A percentile compares a stretch with the other conserved stretches of the same genome.
phyloP scores from a whole-genome alignment of 108 stramenopile genomes.

The Seminavis robusta region DNA sequence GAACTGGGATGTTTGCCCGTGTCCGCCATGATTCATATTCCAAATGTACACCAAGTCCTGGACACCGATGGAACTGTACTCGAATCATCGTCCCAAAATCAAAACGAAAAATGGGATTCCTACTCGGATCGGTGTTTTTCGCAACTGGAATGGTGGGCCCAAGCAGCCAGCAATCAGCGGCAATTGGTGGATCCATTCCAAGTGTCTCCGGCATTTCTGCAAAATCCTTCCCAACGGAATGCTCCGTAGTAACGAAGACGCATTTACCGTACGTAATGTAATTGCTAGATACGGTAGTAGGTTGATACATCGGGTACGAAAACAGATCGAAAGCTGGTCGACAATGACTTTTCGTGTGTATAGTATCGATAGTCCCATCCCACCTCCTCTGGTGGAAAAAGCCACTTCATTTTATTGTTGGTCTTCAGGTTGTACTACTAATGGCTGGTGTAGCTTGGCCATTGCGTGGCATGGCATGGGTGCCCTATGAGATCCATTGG shows the following conservation, averaged over 20 bases:
- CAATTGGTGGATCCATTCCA: constrained; percentile 48
- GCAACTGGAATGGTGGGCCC: constrained; percentile 82
- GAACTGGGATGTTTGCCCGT: constrained; percentile 82
- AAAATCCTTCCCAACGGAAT: constrained; percentile 54
- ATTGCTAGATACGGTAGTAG: too few species aligned
- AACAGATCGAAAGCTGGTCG: too few species aligned
- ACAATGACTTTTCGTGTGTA: too few species aligned
- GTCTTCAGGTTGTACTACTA: too few species aligned
- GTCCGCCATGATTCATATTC: constrained; percentile 68
- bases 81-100: not conserved
- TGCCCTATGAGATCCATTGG: too few species aligned
- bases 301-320: too few species aligned
- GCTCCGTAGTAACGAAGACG: constrained; percentile 51
- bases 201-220: constrained; percentile 40
- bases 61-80: constrained; percentile 43
- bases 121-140: constrained; percentile 60
- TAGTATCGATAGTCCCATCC: too few species aligned
- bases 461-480: too few species aligned
- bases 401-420: too few species aligned
- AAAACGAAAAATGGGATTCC: constrained; percentile 36
- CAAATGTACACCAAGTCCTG: constrained; percentile 57
- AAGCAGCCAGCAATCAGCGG: constrained; percentile 48
- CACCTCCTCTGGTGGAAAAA: too few species aligned
- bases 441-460: too few species aligned
- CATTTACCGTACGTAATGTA: too few species aligned